Base-by-base conservation (phyloP, 805 yeast species). In the Ogataea methylovora region DNA sequence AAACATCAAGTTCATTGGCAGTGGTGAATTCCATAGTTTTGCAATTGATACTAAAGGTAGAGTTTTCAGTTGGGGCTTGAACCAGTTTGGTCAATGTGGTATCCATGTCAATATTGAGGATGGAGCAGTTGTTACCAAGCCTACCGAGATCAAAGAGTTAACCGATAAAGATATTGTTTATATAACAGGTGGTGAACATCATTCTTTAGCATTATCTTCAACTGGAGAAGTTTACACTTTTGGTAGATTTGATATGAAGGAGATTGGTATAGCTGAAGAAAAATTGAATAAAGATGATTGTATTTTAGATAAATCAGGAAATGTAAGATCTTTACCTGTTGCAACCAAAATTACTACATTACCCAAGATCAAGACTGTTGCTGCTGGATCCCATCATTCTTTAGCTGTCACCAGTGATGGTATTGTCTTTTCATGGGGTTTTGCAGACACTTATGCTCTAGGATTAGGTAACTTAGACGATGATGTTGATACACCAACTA, bases 51-150 rank as follows among this genome's bases (percentile, higher is more conserved):
- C 67, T 11, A 73, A 76, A 24, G 85, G 82, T 27, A 69, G 69
- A 24, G 86, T 92, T 1, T 71, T 71, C 42, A 71, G 92, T 8
- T 92, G 98, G 98, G 99, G 99, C 7, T 69, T 92, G 50, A 92
- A 92, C 56, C 97, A 92, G 60, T 92, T 76, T 53, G 97, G 97
- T 16, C 99, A 92, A 62, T 86, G 97, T 66, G 97, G 95, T 38
- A 67, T 79, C 17, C 67, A 84, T 12, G 79, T 80, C 24, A 76
- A 75, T 33, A 73, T 84, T 36, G 92, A 82, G 49, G 95, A 86
- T 58, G 96, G 94, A 16, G 83, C 92, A 2, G 69, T 84, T 37
- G 76, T 92, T 29, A 63, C 78, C 8, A 73, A 67, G 33, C 97
- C 98, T 18, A 83, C 88, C 0, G 71, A 71, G 35, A 80, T 88